Conservation (phyloP, 2,329 filamentous ascomycete species). For the Botrytis galanthina region DNA sequence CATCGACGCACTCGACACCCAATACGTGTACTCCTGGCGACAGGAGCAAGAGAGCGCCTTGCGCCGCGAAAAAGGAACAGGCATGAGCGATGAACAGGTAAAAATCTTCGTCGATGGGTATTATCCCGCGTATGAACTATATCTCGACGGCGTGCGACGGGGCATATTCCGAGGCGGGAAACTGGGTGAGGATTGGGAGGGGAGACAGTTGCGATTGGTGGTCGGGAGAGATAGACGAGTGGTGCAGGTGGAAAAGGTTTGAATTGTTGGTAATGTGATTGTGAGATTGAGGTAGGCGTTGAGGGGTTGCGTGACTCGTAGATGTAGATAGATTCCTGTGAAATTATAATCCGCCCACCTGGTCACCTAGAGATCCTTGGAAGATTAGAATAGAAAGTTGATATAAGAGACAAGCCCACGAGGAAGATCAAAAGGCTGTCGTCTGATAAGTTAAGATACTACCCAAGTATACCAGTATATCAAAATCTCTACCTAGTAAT, state of each 20-base stretch:
- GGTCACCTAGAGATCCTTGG: background rate
- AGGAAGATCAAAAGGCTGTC: background rate
- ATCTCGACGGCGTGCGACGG: constrained; percentile 47
- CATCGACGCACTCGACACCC: constrained; percentile 59
- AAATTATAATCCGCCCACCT: background rate
- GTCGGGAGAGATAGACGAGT: constrained; percentile 48
- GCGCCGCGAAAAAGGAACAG: constrained; percentile 53
- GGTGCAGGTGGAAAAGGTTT: constrained; percentile 38
- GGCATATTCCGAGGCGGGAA: constrained; percentile 45
- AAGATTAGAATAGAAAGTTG: no score
- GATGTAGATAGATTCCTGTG: background rate
- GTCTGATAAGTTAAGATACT: background rate
- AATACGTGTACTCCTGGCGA: constrained; percentile 67
- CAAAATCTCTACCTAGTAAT: background rate
- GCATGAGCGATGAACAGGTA: constrained; percentile 67
- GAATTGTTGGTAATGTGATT: background rate
- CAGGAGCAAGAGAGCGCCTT: constrained; percentile 62
- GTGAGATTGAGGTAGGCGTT: background rate
- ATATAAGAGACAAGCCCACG: background rate
- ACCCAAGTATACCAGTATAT: background rate
- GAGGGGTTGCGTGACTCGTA: background rate
- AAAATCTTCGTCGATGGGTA: constrained; percentile 62
- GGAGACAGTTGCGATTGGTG: constrained; percentile 50
- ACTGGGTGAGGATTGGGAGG: constrained; percentile 34
- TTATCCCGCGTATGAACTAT: constrained; percentile 56